Conservation (phyloP, 1,139 yeast genomes). For the Sugiyamaella sp. region DNA sequence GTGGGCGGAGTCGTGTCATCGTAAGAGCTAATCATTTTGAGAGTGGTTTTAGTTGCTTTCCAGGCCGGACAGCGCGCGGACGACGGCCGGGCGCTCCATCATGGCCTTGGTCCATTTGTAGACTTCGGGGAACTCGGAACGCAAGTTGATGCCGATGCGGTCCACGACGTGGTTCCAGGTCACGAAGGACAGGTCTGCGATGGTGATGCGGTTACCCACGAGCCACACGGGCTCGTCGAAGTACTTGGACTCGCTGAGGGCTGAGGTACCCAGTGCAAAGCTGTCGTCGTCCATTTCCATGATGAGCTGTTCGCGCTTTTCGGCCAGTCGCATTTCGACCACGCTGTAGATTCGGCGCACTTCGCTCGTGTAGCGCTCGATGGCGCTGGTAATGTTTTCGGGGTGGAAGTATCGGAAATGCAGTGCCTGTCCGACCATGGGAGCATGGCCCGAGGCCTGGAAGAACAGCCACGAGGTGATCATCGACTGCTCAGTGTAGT, state of each 20-base stretch:
- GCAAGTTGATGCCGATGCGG: constrained; percentile 84
- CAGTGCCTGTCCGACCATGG: constrained; percentile 96
- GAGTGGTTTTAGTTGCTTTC: constrained; percentile 29
- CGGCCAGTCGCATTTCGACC: constrained; percentile 93
- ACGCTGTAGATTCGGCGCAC: constrained; percentile 94
- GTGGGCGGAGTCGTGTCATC: constrained; percentile 14
- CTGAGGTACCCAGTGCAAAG: constrained; percentile 86
- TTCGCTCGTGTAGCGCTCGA: constrained; percentile 89
- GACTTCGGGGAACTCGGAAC: constrained; percentile 90
- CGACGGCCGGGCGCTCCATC: constrained; percentile 43
- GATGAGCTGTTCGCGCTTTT: constrained; percentile 83
- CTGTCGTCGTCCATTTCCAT: constrained; percentile 91
- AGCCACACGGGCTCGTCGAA: constrained; percentile 96
- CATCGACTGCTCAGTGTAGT: constrained; percentile 80
- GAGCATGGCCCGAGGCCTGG: constrained; percentile 96
- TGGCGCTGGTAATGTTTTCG: constrained; percentile 83
- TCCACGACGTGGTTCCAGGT: constrained; percentile 98
- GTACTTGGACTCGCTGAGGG: constrained; percentile 80
- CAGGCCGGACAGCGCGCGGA: constrained; percentile 41
- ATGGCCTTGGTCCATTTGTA: constrained; percentile 78
- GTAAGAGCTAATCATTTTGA: constrained; percentile 2
- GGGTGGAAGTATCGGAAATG: constrained; percentile 92
- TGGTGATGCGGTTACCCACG: constrained; percentile 86
- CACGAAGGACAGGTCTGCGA: constrained; percentile 89
- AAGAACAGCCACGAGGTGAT: constrained; percentile 89